Evolutionary conservation across 352 stramenopile genomes (phyloP).

Genomic region (Globisporangium sylvaticum): DNA sequence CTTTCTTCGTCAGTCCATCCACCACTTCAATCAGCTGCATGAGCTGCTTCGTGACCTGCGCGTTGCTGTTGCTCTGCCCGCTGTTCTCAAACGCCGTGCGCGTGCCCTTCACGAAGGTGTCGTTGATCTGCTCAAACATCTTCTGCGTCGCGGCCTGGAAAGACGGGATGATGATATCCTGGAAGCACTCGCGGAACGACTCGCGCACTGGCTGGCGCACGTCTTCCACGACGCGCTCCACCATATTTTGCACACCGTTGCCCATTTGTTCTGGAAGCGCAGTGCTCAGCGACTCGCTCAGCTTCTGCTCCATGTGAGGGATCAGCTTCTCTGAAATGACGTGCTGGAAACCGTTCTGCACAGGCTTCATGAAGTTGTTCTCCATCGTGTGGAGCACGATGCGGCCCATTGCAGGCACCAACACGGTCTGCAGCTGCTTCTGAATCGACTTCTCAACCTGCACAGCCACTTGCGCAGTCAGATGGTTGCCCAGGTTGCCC

Average conservation of each 20-base stretch:
- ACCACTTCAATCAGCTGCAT: slow-evolving; percentile 63
- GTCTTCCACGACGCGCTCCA: slow-evolving; percentile 73
- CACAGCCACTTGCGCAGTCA: slow-evolving; percentile 51
- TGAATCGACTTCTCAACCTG: slow-evolving; percentile 83
- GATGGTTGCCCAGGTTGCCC: slow-evolving; percentile 47
- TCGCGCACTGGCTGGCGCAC: slow-evolving; percentile 76
- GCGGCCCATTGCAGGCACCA: slow-evolving; percentile 80
- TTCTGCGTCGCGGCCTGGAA: slow-evolving; percentile 86
- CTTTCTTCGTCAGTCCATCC: slow-evolving; percentile 54
- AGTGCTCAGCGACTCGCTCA: slow-evolving; percentile 53
- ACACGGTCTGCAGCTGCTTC: slow-evolving; percentile 77
- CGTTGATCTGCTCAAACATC: slow-evolving; percentile 88
- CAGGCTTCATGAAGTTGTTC: slow-evolving; percentile 87
- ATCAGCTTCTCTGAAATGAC: slow-evolving; percentile 71
- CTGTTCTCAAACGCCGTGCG: slow-evolving; percentile 57
- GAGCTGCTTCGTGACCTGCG: slow-evolving; percentile 57
- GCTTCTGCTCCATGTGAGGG: slow-evolving; percentile 67
- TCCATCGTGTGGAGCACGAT: slow-evolving; percentile 88
- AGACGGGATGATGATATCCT: slow-evolving; percentile 82
- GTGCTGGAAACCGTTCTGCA: slow-evolving; percentile 75
- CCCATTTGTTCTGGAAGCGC: slow-evolving; percentile 58
- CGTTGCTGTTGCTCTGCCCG: slow-evolving; percentile 47
- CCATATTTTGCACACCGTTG: slow-evolving; percentile 64
- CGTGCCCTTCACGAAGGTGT: slow-evolving; percentile 75
- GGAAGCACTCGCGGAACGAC: slow-evolving; percentile 83